These are phyloP conservation scores for Didymella glomerata DNA, from an alignment of 2,329 filamentous ascomycete species.

Conservation along the genomic window DNA sequence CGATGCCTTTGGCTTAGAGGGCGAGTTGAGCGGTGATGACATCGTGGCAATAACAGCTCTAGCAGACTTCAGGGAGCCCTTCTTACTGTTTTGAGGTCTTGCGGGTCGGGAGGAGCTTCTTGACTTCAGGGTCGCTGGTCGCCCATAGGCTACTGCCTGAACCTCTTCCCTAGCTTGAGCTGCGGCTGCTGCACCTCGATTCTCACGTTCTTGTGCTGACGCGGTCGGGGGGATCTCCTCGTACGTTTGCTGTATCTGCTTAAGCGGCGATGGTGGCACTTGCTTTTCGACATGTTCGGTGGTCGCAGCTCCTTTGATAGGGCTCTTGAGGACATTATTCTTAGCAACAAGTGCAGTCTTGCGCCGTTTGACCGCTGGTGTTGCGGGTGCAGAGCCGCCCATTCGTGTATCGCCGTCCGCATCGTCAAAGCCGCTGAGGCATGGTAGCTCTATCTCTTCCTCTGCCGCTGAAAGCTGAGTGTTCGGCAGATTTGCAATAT, in stretches of 20 bases:
- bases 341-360: conserved; percentile 39
- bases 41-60: conserved; percentile 33
- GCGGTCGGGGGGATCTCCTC: conserved; percentile 31
- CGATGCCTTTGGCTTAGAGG: conserved; percentile 19
- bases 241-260: conserved; percentile 32
- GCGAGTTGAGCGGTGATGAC: conserved; percentile 32
- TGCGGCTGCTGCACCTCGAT: conserved; percentile 47
- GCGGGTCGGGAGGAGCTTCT: conserved; percentile 25
- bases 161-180: conserved; percentile 30
- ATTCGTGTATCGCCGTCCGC: conserved; percentile 46
- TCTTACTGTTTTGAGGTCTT: conserved; percentile 32
- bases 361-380: conserved; percentile 43
- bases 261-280: conserved; percentile 25
- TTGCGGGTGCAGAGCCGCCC: conserved; percentile 33
- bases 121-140: conserved; percentile 38
- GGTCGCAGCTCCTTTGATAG: conserved; percentile 19
- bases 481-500: conserved; percentile 49
- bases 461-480: conserved; percentile 44
- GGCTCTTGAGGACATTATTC: conserved; percentile 31
- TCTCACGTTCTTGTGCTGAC: conserved; percentile 43
- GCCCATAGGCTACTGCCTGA: conserved; percentile 24
- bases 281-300: conserved; percentile 26
- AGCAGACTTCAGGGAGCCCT: conserved; percentile 40
- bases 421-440: conserved; percentile 43
- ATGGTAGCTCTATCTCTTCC: conserved; percentile 46